These are phyloP conservation scores for Ustilaginoidea virens DNA, from an alignment of 2,329 filamentous ascomycete genomes.

Conservation along the genomic window DNA sequence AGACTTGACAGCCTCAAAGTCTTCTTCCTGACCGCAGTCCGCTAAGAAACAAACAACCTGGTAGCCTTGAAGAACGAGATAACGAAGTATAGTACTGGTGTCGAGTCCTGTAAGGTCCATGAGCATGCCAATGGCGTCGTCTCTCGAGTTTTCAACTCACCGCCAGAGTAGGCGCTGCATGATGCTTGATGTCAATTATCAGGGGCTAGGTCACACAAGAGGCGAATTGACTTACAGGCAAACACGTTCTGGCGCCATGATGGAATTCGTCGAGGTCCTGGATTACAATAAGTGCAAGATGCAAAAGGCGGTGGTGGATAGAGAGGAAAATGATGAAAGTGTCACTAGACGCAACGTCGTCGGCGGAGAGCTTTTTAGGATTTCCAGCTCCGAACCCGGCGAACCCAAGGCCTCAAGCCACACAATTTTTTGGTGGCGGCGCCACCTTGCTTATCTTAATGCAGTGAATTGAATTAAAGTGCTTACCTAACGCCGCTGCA, in stretches of 20 bases:
- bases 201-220: not conserved
- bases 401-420: not conserved
- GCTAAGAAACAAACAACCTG: conserved; percentile 29
- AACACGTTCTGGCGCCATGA: conserved; percentile 1
- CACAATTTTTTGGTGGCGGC: not conserved
- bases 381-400: not conserved
- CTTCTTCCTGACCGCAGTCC: conserved; percentile 56
- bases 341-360: not conserved
- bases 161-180: conserved; percentile 1
- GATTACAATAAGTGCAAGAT: not conserved
- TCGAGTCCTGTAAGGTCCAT: not conserved
- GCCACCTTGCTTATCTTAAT: not conserved
- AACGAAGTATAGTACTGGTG: not conserved
- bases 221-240: conserved; percentile 1
- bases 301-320: not conserved
- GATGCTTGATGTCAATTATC: not conserved
- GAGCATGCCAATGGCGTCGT: not conserved
- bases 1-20: conserved; percentile 49
- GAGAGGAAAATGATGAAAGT: not conserved
- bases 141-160: conserved; percentile 1
- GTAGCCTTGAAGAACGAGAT: conserved; percentile 6
- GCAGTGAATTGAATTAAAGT: not conserved
- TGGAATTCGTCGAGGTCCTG: not conserved
- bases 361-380: not conserved
- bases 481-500: too few relatives aligned